phyloP scores from a whole-genome alignment of 2,329 filamentous ascomycete genomes.

The Colletotrichum chlorophyti region DNA sequence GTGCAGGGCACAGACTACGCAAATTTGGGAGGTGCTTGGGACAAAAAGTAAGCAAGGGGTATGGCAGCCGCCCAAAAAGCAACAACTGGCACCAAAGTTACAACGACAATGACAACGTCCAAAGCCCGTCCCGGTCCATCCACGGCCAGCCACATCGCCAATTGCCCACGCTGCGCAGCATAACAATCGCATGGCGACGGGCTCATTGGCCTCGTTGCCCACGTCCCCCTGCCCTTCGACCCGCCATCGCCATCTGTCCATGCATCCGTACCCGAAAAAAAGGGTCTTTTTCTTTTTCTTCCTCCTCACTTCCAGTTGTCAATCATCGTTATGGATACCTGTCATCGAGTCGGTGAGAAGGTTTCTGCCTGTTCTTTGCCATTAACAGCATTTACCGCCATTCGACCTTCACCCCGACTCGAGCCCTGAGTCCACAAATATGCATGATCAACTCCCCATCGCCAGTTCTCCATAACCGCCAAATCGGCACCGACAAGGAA shows the following conservation, averaged over 20 bases:
- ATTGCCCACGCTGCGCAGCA: conserved; percentile 1
- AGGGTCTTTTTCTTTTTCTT: background rate
- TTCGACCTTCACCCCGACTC: background rate
- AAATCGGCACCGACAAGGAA: background rate
- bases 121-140: too few relatives aligned
- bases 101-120: background rate
- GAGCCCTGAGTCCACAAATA: background rate
- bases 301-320: too few relatives aligned
- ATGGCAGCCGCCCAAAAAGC: background rate
- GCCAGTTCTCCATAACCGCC: conserved; percentile 13
- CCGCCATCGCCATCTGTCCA: conserved; percentile 17
- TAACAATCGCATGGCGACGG: background rate
- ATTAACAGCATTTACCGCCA: conserved; percentile 16
- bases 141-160: conserved; percentile 16
- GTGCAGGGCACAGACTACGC: too few relatives aligned
- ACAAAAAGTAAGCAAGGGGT: background rate
- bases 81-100: too few relatives aligned
- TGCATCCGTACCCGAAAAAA: conserved; percentile 24
- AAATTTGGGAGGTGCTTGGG: too few relatives aligned
- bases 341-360: conserved; percentile 19
- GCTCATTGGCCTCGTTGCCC: background rate
- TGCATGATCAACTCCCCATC: conserved; percentile 11
- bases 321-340: background rate
- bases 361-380: background rate
- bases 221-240: background rate